Evolutionary conservation across 2,329 filamentous ascomycete genomes (phyloP), one percentile per base, ranked within the genome.

Genomic region (Knufia fluminis): DNA sequence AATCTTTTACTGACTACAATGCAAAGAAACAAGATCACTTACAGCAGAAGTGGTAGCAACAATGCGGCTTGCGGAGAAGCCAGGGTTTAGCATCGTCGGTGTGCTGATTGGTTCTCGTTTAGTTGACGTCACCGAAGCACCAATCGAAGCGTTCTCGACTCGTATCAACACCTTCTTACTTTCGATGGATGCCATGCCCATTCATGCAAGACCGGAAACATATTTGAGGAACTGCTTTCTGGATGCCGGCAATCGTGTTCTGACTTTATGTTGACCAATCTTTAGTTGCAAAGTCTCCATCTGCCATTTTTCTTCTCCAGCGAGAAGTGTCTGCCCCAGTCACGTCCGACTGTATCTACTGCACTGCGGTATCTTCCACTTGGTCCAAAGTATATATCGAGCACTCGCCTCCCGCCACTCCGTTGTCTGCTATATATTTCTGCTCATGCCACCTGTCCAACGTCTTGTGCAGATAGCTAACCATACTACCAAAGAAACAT

Each of bases 401-500:
- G 7, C 33, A n/a, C 22, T 16, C 14, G 22, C 38, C 24, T n/a
- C 22, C 19, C 14, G 40, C 40, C 40, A 26, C 40, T 20, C 14
- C 7, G 14, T 12, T 14, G 10, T 41, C 17, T 16, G n/a, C 19
- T 43, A 43, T 43, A 43, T 26, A 24, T 3, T 26, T 10, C 22
- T 43, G 10, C 28, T 8, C 19, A 43, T 24, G 19, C 6, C 6
- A 9, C 12, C 10, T 43, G 24, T 24, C 22, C 40, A 43, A n/a
- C 19, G n/a, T 24, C 22, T 24, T 3, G 28, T 16, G 6, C 40
- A 24, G 28, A 14, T 20, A 43, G n/a, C 40, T 43, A 26, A 16
- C 23, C 49, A 53, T 28, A 52, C 50, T 9, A 42, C 49, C 50
- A 49, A 42, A 33, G 17, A 42, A 24, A 16, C 28, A 33, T 17